Evolutionary conservation across 129 eudicot genomes (phyloP).

Genomic region (sunflower (Helianthus annuus)): DNA sequence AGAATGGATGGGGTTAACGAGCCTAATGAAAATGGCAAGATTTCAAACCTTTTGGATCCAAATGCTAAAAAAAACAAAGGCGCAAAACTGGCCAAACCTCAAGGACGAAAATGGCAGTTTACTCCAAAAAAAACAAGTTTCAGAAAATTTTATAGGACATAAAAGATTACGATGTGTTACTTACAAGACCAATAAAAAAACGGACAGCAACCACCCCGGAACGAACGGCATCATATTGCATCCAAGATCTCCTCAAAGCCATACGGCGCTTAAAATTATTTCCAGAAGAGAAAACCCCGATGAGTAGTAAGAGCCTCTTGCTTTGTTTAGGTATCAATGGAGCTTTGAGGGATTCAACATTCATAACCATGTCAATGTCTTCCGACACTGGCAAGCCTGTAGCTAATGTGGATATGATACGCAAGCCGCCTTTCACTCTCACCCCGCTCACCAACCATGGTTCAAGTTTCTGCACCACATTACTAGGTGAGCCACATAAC

Average conservation of each 20-base stretch:
- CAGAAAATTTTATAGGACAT: neutral
- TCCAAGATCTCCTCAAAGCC: slow-evolving; percentile 98
- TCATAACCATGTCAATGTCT: slow-evolving; percentile 51
- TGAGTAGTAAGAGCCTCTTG: slow-evolving; percentile 58
- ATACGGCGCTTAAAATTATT: slow-evolving; percentile 92
- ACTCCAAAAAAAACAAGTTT: neutral
- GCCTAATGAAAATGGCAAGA: too few species aligned
- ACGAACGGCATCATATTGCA: slow-evolving; percentile 83
- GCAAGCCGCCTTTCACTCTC: slow-evolving; percentile 62
- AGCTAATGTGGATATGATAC: slow-evolving; percentile 58
- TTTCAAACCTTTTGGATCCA: too few species aligned
- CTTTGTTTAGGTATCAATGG: slow-evolving; percentile 49
- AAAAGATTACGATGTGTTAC: slow-evolving; percentile 32
- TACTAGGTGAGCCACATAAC: neutral
- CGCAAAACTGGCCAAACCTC: too few species aligned
- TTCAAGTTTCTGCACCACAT: slow-evolving; percentile 67
- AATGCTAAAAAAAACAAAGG: too few species aligned
- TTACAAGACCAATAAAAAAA: slow-evolving; percentile 85
- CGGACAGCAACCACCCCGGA: slow-evolving; percentile 79
- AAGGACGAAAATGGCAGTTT: too few species aligned
- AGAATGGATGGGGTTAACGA: too few species aligned
- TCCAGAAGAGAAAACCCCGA: slow-evolving; percentile 85
- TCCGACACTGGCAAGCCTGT: slow-evolving; percentile 75
- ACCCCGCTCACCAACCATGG: slow-evolving; percentile 78
- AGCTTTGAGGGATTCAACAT: slow-evolving; percentile 64